These are phyloP conservation scores for Cryptococcus jaspeensis DNA, from an alignment of 1,284 basidiomycete species.

Conservation along the genomic window DNA sequence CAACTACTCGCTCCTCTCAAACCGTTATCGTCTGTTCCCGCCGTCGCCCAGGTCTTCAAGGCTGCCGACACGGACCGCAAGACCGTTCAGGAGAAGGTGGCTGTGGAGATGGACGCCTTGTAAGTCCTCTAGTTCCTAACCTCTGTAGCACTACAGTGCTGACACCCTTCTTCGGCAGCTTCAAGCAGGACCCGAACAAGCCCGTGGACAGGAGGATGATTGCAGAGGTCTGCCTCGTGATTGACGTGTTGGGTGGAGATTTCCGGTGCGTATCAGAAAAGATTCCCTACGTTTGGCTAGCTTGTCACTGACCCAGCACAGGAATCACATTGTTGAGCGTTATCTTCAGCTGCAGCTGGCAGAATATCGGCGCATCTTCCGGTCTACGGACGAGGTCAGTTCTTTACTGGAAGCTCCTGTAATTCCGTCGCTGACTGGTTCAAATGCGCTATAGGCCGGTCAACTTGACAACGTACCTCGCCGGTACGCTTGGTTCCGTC, in stretches of 20 bases:
- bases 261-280: constrained; percentile 46
- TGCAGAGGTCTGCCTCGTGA: constrained; percentile 73
- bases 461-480: constrained; percentile 93
- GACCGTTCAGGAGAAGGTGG: constrained; percentile 70
- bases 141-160: neutral
- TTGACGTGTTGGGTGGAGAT: constrained; percentile 82
- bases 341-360: constrained; percentile 88
- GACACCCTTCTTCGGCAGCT: constrained; percentile 55
- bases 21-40: constrained; percentile 68
- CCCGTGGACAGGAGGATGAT: constrained; percentile 65
- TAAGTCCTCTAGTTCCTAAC: constrained; percentile 53
- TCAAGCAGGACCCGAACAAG: constrained; percentile 71
- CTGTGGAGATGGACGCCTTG: constrained; percentile 87
- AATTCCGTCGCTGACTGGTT: neutral
- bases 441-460: constrained; percentile 59
- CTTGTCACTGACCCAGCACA: constrained; percentile 23
- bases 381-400: constrained; percentile 73
- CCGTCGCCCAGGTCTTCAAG: constrained; percentile 72
- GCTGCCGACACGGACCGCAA: constrained; percentile 76
- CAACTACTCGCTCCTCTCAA: constrained; percentile 77
- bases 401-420: neutral
- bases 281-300: neutral
- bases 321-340: constrained; percentile 74
- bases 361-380: constrained; percentile 96
- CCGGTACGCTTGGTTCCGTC: constrained; percentile 92